Percentiles rank a stretch among this genome's conserved stretches.
phyloP scores from a whole-genome alignment of 148 eudicot species.

The Camellia lanceoleosa region DNA sequence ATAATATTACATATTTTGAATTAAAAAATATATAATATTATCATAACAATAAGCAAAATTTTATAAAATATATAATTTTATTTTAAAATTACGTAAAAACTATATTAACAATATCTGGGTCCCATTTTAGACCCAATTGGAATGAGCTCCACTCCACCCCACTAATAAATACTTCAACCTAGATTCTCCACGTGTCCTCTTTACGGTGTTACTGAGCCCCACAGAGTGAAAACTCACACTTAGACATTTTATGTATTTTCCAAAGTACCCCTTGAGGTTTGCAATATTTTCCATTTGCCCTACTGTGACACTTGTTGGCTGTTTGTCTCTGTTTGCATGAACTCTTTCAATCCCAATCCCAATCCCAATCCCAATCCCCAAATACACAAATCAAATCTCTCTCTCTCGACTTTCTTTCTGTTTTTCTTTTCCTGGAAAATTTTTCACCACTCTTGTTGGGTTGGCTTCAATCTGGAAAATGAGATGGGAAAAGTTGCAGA shows the following conservation, averaged over 20 bases:
- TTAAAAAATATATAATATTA: too few species aligned
- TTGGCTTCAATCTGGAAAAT: slow-evolving; percentile 27
- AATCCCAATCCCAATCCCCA: background rate
- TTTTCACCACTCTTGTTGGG: background rate
- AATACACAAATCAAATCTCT: background rate
- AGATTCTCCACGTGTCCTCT: slow-evolving; percentile 13
- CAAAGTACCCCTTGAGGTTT: slow-evolving; percentile 14
- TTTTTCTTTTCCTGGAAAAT: background rate
- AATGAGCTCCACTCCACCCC: too few species aligned
- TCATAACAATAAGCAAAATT: too few species aligned
- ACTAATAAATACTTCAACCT: background rate
- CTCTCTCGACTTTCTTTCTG: background rate
- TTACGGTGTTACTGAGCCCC: background rate
- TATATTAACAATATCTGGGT: too few species aligned
- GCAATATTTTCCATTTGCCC: background rate
- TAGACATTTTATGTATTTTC: background rate
- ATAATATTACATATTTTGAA: too few species aligned
- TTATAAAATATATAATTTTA: too few species aligned
- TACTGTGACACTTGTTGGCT: slow-evolving; percentile 19
- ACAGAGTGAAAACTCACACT: background rate
- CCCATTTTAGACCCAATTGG: too few species aligned
- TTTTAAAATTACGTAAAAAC: too few species aligned
- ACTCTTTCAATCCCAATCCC: background rate
- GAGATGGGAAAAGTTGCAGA: slow-evolving; percentile 79
- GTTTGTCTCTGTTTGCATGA: slow-evolving; percentile 18